These are phyloP conservation scores for Naematelia aurantialba DNA, from an alignment of 768 basidiomycete species.

Conservation along the genomic window DNA sequence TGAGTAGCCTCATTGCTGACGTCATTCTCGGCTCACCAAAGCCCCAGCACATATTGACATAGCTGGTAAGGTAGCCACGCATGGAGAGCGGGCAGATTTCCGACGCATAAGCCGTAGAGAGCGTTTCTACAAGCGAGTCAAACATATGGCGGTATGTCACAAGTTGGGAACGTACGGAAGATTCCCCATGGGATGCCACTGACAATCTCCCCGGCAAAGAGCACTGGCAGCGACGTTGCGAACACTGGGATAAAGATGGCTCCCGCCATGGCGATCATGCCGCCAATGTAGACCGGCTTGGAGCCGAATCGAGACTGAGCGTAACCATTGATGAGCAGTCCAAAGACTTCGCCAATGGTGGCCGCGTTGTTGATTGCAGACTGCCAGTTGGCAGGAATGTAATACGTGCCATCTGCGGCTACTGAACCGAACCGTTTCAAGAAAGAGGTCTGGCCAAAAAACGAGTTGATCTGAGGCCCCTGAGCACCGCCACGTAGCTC, in stretches of 20 bases:
- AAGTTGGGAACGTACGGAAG: constrained; percentile 5
- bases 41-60: constrained; percentile 32
- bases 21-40: constrained; percentile 8
- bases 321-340: constrained; percentile 15
- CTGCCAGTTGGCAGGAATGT: constrained; percentile 5
- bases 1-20: not conserved
- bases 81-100: constrained; percentile 37
- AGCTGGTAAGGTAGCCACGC: constrained; percentile 29
- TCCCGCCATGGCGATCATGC: constrained; percentile 15
- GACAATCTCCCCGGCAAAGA: constrained; percentile 24
- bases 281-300: constrained; percentile 10
- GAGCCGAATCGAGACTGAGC: constrained; percentile 20
- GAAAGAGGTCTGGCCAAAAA: not conserved
- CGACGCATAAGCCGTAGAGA: constrained; percentile 46
- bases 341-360: not conserved
- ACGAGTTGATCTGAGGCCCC: not conserved
- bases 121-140: constrained; percentile 24
- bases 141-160: too few species aligned
- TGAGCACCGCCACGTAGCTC: too few species aligned
- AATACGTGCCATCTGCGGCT: not conserved
- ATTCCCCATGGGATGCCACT: constrained; percentile 28
- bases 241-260: constrained; percentile 31
- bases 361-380: not conserved
- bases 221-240: constrained; percentile 16
- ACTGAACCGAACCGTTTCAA: constrained; percentile 1